Base-by-base conservation (phyloP, 2,329 filamentous ascomycete genomes). In the Botrytis cinerea region DNA sequence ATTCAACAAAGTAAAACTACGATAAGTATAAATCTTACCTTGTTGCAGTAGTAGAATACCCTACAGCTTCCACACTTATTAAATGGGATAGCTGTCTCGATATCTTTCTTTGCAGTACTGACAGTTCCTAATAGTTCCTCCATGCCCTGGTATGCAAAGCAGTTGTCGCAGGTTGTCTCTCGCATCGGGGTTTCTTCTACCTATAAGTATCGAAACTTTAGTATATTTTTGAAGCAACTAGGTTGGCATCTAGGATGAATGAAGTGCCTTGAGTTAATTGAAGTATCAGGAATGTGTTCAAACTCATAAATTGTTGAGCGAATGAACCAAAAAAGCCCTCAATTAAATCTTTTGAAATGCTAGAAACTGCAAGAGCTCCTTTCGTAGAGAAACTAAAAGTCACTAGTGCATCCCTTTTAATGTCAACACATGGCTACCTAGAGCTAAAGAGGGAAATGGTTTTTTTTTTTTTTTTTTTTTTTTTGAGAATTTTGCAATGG, bases 261-360 rank as follows among this genome's bases (percentile, higher is more conserved):
- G 2, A 10, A n/a, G 4, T 16, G 48, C 25, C 0, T 0, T n/a
- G 1, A 54, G 25, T 5, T 54, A 12, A 16, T 14, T 16, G 14
- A 32, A 18, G n/a, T 32, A 57, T 18, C 12, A 57, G n/a, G 7
- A 18, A 28, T 28, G 14, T 57, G 18, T 28, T 7, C 28, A 28
- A 12, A 28, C 3, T 28, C 51, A 57, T 18, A 18, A 1, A 8
- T 57, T n/a, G 25, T 6, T 16, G 25, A n/a, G 16, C 8, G 7
- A 57, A 28, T 28, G 6, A 28, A 57, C 25, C 16, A 48, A 57
- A 28, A 9, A 28, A 18, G 2, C 6, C 2, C n/a, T 9, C 14
- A 2, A 28, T 57, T 28, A 2, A 57, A 6, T 28, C 4, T 1
- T 18, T 40, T 16, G 12, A n/a, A 38, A 18, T 40, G 10, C 12